phyloP scores from a whole-genome alignment of 345 rosid species.

The Laguncularia racemosa region DNA sequence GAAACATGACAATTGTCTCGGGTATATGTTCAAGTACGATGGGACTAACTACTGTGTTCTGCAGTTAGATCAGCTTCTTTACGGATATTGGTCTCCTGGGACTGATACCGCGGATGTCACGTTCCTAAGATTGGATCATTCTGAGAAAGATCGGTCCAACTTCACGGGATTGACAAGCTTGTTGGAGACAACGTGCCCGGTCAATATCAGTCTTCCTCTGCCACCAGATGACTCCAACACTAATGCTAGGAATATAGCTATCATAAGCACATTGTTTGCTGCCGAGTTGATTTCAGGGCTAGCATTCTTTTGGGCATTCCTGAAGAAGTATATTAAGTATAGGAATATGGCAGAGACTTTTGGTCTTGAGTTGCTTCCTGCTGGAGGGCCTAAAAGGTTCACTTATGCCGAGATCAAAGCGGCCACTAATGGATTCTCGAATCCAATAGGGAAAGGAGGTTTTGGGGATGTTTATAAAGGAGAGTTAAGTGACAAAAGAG shows the following conservation, averaged over 20 bases:
- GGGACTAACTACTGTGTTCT: conserved; percentile 47
- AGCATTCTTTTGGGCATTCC: conserved; percentile 46
- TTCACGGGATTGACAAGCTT: conserved; percentile 46
- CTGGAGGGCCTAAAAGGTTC: conserved; percentile 65
- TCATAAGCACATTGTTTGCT: conserved; percentile 49
- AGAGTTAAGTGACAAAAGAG: conserved; percentile 45
- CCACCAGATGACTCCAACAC: conserved; percentile 46
- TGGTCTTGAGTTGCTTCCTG: conserved; percentile 60
- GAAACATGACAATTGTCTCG: conserved; percentile 20
- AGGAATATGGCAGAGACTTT: conserved; percentile 67
- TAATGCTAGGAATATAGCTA: conserved; percentile 39
- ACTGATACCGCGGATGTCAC: conserved; percentile 22
- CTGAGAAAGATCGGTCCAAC: conserved; percentile 25
- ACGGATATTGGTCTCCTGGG: conserved; percentile 64
- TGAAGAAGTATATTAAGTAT: conserved; percentile 59
- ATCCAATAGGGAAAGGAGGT: conserved; percentile 52
- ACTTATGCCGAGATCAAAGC: conserved; percentile 42
- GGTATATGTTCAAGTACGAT: conserved; percentile 46
- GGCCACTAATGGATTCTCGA: conserved; percentile 43
- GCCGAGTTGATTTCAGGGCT: conserved; percentile 55
- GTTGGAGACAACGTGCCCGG: conserved; percentile 52
- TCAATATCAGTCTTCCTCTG: conserved; percentile 41
- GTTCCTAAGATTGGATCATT: conserved; percentile 38
- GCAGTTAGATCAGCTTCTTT: conserved; percentile 25
- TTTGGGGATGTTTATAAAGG: conserved; percentile 69